Conservation (phyloP, 345 rosid genomes). For the Lumnitzera littorea region DNA sequence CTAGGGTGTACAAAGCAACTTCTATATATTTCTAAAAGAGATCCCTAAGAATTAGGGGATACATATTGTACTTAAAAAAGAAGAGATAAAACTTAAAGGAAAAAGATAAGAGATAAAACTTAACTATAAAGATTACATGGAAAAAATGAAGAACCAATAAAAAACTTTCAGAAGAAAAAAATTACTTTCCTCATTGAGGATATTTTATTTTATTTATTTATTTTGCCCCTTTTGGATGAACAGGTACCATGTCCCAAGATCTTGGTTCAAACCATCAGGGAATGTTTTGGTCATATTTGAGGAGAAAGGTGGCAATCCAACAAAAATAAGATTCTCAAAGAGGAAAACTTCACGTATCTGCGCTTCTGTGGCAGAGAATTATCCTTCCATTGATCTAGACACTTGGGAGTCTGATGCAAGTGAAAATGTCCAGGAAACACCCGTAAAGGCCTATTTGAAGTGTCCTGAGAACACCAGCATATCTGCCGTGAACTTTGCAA, state of each 20-base stretch:
- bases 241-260: constrained; percentile 93
- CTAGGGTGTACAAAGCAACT: too few relatives aligned
- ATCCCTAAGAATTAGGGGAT: too few relatives aligned
- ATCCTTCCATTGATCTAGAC: constrained; percentile 20
- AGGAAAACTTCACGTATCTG: constrained; percentile 42
- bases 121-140: too few relatives aligned
- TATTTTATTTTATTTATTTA: background rate
- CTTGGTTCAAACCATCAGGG: constrained; percentile 90
- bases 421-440: constrained; percentile 4
- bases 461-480: constrained; percentile 33
- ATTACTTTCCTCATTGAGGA: too few relatives aligned
- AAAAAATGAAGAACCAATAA: too few relatives aligned
- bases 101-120: too few relatives aligned
- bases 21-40: too few relatives aligned
- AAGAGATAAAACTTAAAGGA: too few relatives aligned
- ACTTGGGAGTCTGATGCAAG: constrained; percentile 10
- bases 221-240: background rate
- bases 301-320: constrained; percentile 88
- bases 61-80: too few relatives aligned
- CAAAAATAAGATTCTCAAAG: constrained; percentile 51
- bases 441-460: constrained; percentile 26
- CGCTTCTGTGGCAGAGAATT: constrained; percentile 31
- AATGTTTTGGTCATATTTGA: constrained; percentile 78
- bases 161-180: too few relatives aligned
- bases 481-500: constrained; percentile 42